phyloP scores from a whole-genome alignment of 495 filamentous ascomycete species.

The Geopyxis carbonaria region DNA sequence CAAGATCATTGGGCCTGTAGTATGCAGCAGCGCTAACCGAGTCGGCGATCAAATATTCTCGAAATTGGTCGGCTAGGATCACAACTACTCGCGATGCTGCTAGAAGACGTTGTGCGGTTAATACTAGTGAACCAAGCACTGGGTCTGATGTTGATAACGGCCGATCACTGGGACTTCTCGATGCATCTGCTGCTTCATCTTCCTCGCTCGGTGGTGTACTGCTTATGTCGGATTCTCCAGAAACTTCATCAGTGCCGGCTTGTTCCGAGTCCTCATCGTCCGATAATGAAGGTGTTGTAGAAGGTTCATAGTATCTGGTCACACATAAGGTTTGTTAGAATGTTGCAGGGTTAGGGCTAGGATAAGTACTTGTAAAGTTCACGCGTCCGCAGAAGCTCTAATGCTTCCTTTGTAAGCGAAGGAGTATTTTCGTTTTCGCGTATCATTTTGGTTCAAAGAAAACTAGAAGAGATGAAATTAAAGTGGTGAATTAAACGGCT shows the following conservation, averaged over 20 bases:
- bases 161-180: not conserved
- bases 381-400: not conserved
- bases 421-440: constrained; percentile 18
- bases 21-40: not conserved
- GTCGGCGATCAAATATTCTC: constrained; percentile 1
- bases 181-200: not conserved
- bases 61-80: not conserved
- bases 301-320: constrained; percentile 1
- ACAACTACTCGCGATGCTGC: not conserved
- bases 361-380: constrained; percentile 1
- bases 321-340: not conserved
- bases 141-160: constrained; percentile 1
- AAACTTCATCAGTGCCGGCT: too few species aligned
- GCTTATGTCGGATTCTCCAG: too few species aligned
- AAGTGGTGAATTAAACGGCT: too few species aligned
- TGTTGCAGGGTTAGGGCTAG: not conserved
- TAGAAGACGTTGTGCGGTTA: not conserved
- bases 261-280: not conserved
- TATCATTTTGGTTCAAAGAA: too few species aligned
- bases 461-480: too few species aligned
- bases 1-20: not conserved
- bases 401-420: constrained; percentile 4
- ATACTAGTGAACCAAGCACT: not conserved
- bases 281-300: not conserved
- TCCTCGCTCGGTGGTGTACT: not conserved